Base-by-base conservation (phyloP, 768 basidiomycete genomes). In the Auricularia auricula-judae region DNA sequence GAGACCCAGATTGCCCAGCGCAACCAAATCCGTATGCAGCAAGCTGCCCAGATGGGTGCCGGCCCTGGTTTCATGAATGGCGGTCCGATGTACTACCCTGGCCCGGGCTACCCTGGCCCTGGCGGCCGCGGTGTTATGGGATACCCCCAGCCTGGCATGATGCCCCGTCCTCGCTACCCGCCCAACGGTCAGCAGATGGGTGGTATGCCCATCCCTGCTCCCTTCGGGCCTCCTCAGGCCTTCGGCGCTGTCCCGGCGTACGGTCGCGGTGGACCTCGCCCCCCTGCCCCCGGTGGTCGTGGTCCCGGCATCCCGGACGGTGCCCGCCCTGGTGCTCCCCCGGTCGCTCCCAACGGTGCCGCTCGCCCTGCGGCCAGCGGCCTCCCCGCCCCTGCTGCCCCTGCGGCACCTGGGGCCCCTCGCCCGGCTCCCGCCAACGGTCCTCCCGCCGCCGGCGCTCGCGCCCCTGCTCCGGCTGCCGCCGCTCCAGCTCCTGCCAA, bases 1-100 rank as follows among this genome's bases (percentile, higher is more conserved):
- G 97, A 98, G 80, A 94, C 91, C 73, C 97, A 98, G 82, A 95
- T 98, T 73, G 93, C 93, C 68, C 94, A 98, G 78, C 93, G 97
- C 74, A 91, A 93, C 78, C 93, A 98, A 78, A 93, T 95, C 74
- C 84, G 96, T 67, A 88, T 95, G 85, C 93, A 95, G 73, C 96
- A 98, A 81, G 90, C 91, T 67, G 92, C 90, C 66, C 91, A 91
- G 58, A 88, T 90, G 68, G 89, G 29, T 29, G 29, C 92, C 63
- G 73, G 73, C 64, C 84, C 85, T 68, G 86, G 88, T 66, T 89
- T 91, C 81, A 84, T 95, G 79, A 85, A 87, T 72, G 83, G 84
- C 16, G 39, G 39, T 8, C 91, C 91, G 47, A 86, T 93, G 81
- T 93, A 91, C 81, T 93, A 91, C 74, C 84, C 92, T 68, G 77